phyloP scores from a whole-genome alignment of 805 yeast genomes.

The Teunomyces kruisii region DNA sequence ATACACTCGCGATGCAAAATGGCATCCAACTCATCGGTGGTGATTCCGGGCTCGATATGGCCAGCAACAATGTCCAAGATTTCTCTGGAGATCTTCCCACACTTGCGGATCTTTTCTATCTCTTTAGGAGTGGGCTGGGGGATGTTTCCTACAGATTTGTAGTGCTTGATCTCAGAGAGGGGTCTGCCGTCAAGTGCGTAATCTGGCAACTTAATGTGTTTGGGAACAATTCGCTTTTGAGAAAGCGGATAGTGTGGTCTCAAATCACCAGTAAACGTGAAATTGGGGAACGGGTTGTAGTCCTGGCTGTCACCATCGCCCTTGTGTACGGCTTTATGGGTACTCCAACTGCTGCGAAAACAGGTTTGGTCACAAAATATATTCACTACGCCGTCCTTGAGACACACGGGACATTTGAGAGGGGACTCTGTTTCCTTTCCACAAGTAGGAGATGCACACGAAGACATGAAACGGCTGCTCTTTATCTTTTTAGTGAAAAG shows the following conservation, averaged over 20 bases:
- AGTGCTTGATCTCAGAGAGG: slow-evolving; percentile 68
- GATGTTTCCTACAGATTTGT: slow-evolving; percentile 60
- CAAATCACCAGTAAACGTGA: slow-evolving; percentile 68
- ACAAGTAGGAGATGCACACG: slow-evolving; percentile 80
- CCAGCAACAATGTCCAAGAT: slow-evolving; percentile 88
- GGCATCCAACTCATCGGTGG: slow-evolving; percentile 88
- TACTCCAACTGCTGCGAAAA: slow-evolving; percentile 67
- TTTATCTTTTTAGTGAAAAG: too few species aligned
- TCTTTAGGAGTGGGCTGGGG: slow-evolving; percentile 62
- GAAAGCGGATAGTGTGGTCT: slow-evolving; percentile 82
- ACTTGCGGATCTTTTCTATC: slow-evolving; percentile 70
- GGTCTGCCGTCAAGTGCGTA: slow-evolving; percentile 84
- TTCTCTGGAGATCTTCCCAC: slow-evolving; percentile 78
- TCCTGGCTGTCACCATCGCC: slow-evolving; percentile 51
- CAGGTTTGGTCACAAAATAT: slow-evolving; percentile 84
- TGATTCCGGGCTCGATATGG: slow-evolving; percentile 79
- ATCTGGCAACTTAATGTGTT: slow-evolving; percentile 72
- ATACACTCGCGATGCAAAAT: slow-evolving; percentile 86
- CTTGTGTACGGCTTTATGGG: slow-evolving; percentile 75
- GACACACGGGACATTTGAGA: slow-evolving; percentile 88
- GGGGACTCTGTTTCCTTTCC: slow-evolving; percentile 74
- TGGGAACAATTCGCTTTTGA: slow-evolving; percentile 73
- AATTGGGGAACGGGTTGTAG: slow-evolving; percentile 87
- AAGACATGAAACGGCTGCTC: slow-evolving; percentile 3
- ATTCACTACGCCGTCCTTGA: slow-evolving; percentile 62